Percentiles rank a stretch among this genome's conserved stretches.
Conservation (phyloP, 2,329 filamentous ascomycete species). For the Tetracladium maxilliforme region DNA sequence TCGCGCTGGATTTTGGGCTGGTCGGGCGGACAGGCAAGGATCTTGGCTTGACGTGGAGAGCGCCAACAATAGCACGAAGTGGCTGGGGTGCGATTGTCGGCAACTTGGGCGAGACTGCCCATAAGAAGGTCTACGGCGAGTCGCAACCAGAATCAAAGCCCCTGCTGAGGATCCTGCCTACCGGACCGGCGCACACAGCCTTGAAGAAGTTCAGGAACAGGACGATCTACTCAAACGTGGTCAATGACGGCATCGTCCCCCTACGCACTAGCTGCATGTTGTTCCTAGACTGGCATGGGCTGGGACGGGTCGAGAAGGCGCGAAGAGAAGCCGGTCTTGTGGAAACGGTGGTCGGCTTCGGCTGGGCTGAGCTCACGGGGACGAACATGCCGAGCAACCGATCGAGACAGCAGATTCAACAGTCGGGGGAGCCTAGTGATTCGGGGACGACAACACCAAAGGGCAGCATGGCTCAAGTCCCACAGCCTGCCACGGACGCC, state of each 20-base stretch:
- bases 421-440: conserved; percentile 9
- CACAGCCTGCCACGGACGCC: conserved; percentile 52
- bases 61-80: conserved; percentile 70
- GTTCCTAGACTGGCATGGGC: conserved; percentile 90
- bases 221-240: conserved; percentile 91
- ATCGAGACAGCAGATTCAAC: conserved; percentile 1
- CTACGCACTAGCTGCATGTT: conserved; percentile 89
- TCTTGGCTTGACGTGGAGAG: conserved; percentile 84
- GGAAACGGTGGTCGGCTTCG: conserved; percentile 84
- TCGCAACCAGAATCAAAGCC: conserved; percentile 73
- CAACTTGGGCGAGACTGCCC: conserved; percentile 57
- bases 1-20: conserved; percentile 88
- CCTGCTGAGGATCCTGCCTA: conserved; percentile 74
- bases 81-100: conserved; percentile 83
- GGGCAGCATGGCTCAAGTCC: conserved; percentile 37
- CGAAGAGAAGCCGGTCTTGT: conserved; percentile 82
- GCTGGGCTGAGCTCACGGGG: conserved; percentile 82
- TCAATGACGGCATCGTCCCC: conserved; percentile 95
- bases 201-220: conserved; percentile 79
- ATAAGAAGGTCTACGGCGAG: conserved; percentile 42
- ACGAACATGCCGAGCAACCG: conserved; percentile 26
- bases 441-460: conserved; percentile 20
- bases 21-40: conserved; percentile 95
- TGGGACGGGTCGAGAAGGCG: conserved; percentile 89
- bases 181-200: conserved; percentile 77